Percentiles rank a stretch among this genome's conserved stretches.
phyloP scores from a whole-genome alignment of 441 rosid species.

The Syzygium malaccense region DNA sequence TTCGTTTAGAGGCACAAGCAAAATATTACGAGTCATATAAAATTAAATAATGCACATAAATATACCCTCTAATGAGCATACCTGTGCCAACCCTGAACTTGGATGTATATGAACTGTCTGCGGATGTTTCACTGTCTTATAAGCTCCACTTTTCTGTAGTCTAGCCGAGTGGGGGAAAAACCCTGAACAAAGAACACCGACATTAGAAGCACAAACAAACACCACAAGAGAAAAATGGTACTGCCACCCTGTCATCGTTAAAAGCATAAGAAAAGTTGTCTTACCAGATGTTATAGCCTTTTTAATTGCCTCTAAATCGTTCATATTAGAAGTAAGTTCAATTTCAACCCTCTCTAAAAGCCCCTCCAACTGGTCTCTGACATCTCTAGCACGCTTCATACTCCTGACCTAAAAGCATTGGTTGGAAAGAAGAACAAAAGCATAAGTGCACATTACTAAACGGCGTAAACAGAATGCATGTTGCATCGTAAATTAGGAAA shows the following conservation, averaged over 20 bases:
- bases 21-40: background rate
- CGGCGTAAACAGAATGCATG: background rate
- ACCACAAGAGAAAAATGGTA: background rate
- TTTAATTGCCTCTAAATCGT: constrained; percentile 65
- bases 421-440: constrained; percentile 6
- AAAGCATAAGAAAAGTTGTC: background rate
- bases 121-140: constrained; percentile 84
- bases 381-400: constrained; percentile 97
- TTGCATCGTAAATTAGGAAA: background rate
- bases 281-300: constrained; percentile 71
- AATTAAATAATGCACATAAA: background rate
- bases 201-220: background rate
- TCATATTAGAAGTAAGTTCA: constrained; percentile 55
- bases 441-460: background rate
- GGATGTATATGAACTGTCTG: constrained; percentile 97
- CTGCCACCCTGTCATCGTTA: background rate
- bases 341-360: constrained; percentile 97
- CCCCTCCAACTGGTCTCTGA: constrained; percentile 91
- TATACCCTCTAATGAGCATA: constrained; percentile 10
- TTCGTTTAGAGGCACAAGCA: background rate
- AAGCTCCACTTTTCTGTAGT: constrained; percentile 90
- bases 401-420: constrained; percentile 63
- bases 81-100: constrained; percentile 93
- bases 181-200: constrained; percentile 34
- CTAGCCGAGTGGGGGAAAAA: constrained; percentile 91